Evolutionary conservation across 2,329 filamentous ascomycete genomes (phyloP), one percentile per base, ranked within the genome.

Genomic region (Arthrocladium fulminans): DNA sequence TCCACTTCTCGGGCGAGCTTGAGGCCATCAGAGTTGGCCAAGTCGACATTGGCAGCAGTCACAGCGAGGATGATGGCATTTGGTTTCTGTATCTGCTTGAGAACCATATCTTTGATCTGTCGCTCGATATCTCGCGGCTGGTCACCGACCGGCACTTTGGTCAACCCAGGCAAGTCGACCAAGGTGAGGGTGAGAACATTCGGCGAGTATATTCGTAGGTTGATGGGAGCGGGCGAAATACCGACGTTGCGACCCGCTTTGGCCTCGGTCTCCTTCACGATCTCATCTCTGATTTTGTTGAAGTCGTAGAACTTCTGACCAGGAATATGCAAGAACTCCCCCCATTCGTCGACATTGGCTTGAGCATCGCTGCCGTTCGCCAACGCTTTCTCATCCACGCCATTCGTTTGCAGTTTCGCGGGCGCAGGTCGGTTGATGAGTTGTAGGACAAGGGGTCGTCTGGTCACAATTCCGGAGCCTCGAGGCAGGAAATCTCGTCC

Each of bases 271-370:
- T 98, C 92, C 61, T 87, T 83, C 58, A 90, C 85, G 65, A 98
- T 98, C 73, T 98, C 92, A 50, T 97, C 92, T 61, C 92, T 81
- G 62, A 98, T 95, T 76, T 96, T 95, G 75, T 88, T 86, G 74
- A 98, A 98, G 72, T 98, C 92, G 71, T 82, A 82, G 74, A 94
- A 97, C 71, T 97, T 97, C 71, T 97, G 87, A 60, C 89, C 92
- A 17, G 92, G 90, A 56, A 98, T 86, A 69, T 98, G 92, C 55
- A 98, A 76, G 70, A 98, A 98, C 75, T 98, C 92, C 74, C 90
- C 92, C 87, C 94, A 98, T 69, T 98, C 92, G 64, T 97, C 88
- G 17, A 79, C 69, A 68, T 98, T 98, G 62, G 89, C 87, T 59
- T 88, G 85, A 67, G 86, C 85, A 69, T 97, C 92, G 57, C 77